phyloP scores from a whole-genome alignment of 306 rosid species.

The Herpetospermum pedunculosum region DNA sequence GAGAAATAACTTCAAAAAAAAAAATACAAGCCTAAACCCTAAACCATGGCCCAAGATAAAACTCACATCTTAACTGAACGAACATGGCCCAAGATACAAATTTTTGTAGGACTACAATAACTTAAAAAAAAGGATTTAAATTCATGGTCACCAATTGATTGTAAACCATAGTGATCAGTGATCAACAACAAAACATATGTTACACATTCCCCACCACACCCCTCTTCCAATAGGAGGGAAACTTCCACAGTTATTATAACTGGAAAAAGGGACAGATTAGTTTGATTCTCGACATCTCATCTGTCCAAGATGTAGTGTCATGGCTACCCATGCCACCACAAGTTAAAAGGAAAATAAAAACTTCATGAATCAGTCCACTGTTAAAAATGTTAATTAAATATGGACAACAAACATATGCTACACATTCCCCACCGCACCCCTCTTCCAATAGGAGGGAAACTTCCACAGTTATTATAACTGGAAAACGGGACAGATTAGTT shows the following conservation, averaged over 20 bases:
- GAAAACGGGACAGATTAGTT: background rate
- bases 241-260: background rate
- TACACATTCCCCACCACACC: background rate
- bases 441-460: background rate
- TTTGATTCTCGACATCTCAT: background rate
- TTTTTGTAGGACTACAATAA: background rate
- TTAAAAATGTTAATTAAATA: background rate
- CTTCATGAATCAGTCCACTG: background rate
- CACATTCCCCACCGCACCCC: background rate
- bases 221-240: background rate
- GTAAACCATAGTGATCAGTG: background rate
- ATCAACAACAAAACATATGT: background rate
- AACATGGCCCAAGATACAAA: background rate
- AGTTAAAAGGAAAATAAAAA: slow-evolving; percentile 1
- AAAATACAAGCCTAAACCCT: too few species aligned
- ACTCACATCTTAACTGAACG: background rate
- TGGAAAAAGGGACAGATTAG: background rate
- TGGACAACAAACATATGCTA: background rate
- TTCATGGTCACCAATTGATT: background rate
- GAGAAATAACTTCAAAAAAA: background rate
- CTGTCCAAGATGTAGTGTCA: background rate
- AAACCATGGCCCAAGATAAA: too few species aligned
- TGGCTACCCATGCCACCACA: background rate
- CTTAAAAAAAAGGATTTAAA: background rate
- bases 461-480: background rate